Evolutionary conservation across 139 green algal genomes (phyloP), one percentile per base, ranked within the genome.

Genomic region (Chlorella sorokiniana): DNA sequence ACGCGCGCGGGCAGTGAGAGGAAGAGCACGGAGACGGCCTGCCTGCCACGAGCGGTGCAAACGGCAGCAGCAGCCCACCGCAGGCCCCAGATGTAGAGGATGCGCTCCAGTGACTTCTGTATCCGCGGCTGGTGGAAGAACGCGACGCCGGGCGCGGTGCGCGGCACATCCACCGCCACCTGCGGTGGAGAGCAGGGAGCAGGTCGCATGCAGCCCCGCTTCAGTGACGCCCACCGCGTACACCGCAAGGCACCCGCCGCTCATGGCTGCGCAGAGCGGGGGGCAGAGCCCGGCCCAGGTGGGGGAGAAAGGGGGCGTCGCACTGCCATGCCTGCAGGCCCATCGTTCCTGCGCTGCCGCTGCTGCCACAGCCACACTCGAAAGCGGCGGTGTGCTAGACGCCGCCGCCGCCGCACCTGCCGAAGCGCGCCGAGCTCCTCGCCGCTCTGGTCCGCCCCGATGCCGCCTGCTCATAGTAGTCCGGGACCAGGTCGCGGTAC

Each of bases 41-140:
- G 54, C 3, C 23, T 14, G 1, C 18, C 8, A 25, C n/a, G 4
- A 2, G 62, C 62, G 40, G 62, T 11, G 3, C 9, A 44, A 70
- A 27, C 63, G 3, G 11, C 8, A 20, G 1, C 33, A 20, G 20
- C 22, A 1, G 14, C 79, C 3, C 64, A 94, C 93, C 94, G 69
- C n/a, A 97, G 91, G 37, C 94, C 95, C 95, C 95, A 97, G 77
- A 99, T 96, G 91, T 98, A 99, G 22, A 99, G 88, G 73, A 99
- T 91, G 16, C 95, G 89, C 82, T 95, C 88, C 82, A 99, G 86
- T 45, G 85, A 90, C 61, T 93, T 93, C 82, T 99, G 96, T 8
- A 99, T 87, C 27, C 79, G 40, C 7, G 89, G 68, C 51, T 94
- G 81, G 69, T 96, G 91, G 81, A 99, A 97, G 84, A 99, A 96